These are phyloP conservation scores for Cicer bijugum DNA, from an alignment of 306 rosid genomes.

Conservation along the genomic window DNA sequence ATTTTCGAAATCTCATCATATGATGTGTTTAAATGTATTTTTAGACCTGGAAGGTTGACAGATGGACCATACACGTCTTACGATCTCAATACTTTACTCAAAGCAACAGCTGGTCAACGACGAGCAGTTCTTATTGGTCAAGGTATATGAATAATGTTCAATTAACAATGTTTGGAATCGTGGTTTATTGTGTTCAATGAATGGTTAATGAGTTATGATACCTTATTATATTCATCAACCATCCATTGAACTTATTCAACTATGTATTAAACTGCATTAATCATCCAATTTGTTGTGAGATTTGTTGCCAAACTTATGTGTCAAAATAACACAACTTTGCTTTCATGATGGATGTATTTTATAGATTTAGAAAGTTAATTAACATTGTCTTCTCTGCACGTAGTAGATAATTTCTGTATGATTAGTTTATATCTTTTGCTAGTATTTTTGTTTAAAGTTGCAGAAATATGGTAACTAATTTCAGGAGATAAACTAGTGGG, in stretches of 20 bases:
- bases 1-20: constrained; percentile 26
- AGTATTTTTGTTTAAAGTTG: constrained; percentile 15
- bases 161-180: no score
- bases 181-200: no score
- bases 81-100: constrained; percentile 88
- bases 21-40: constrained; percentile 40
- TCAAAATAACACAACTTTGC: no score
- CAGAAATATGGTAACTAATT: constrained; percentile 19
- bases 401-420: no score
- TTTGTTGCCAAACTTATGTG: no score
- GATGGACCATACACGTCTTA: constrained; percentile 98
- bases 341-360: not conserved
- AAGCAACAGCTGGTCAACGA: constrained; percentile 94
- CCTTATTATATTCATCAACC: no score
- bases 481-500: constrained; percentile 94
- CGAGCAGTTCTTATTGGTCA: constrained; percentile 88
- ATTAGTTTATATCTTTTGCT: not conserved
- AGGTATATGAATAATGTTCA: constrained; percentile 55
- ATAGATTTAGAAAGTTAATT: not conserved
- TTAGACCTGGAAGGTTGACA: constrained; percentile 91
- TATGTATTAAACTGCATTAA: no score
- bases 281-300: no score
- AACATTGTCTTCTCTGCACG: constrained; percentile 3
- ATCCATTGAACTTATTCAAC: no score
- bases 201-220: no score